Conservation (phyloP, 768 basidiomycete genomes). For the Dentipellis fragilis region DNA sequence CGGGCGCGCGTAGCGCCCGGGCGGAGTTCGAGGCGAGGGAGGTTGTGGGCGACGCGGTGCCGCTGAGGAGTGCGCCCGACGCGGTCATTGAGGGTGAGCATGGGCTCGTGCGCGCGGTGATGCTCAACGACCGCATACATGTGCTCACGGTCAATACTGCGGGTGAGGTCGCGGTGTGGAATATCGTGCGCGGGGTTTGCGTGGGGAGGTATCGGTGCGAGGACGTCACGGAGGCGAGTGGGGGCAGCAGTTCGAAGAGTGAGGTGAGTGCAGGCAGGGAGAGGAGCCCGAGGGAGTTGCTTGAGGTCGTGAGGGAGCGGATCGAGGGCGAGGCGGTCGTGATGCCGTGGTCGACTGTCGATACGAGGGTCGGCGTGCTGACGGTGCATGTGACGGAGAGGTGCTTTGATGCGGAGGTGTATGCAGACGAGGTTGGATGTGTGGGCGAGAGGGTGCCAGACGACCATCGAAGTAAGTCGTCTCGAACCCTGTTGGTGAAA, state of each 20-base stretch:
- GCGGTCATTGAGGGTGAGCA: slow-evolving; percentile 63
- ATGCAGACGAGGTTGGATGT: slow-evolving; percentile 84
- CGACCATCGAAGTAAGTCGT: slow-evolving; percentile 66
- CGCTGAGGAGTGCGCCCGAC: slow-evolving; percentile 47
- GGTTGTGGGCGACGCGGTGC: slow-evolving; percentile 66
- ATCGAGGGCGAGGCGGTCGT: slow-evolving; percentile 94
- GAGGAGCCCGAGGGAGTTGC: slow-evolving; percentile 66
- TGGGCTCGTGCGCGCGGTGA: slow-evolving; percentile 72
- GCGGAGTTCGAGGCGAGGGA: slow-evolving; percentile 64
- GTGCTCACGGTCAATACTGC: slow-evolving; percentile 84
- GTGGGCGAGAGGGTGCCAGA: slow-evolving; percentile 50
- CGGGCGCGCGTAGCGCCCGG: slow-evolving; percentile 29
- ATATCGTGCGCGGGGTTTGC: slow-evolving; percentile 73
- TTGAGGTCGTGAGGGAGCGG: slow-evolving; percentile 80
- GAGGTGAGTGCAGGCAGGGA: slow-evolving; percentile 31
- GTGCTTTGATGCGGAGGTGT: slow-evolving; percentile 92
- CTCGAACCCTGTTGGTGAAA: slow-evolving; percentile 2
- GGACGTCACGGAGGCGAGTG: slow-evolving; percentile 56
- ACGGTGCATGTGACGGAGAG: slow-evolving; percentile 81
- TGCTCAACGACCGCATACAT: slow-evolving; percentile 85
- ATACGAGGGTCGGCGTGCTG: slow-evolving; percentile 84
- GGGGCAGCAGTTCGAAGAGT: slow-evolving; percentile 28
- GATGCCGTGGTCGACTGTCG: slow-evolving; percentile 75
- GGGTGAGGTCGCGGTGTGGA: slow-evolving; percentile 88
- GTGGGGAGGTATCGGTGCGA: slow-evolving; percentile 57